A percentile compares a stretch with the other conserved stretches of the same genome.
phyloP scores from a whole-genome alignment of 129 eudicot species.

The Tagetes erecta region DNA sequence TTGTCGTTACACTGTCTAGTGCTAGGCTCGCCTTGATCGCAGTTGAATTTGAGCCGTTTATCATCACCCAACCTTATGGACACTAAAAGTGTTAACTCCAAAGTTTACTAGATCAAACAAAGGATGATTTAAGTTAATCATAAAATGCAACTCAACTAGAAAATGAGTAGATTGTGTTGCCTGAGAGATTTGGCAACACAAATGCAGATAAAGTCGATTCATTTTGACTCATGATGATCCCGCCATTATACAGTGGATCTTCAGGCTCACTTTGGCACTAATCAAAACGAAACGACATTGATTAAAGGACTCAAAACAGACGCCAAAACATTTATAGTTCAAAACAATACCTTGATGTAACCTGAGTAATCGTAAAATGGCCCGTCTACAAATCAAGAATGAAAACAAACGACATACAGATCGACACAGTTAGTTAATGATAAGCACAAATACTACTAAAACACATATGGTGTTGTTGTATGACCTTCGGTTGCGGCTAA shows the following conservation, averaged over 20 bases:
- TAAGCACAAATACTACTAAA: neutral
- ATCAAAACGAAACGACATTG: neutral
- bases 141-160: conserved; percentile 53
- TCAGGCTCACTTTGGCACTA: conserved; percentile 53
- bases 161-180: conserved; percentile 50
- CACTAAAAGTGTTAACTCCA: conserved; percentile 3
- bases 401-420: neutral
- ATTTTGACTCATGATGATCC: conserved; percentile 40
- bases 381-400: conserved; percentile 31
- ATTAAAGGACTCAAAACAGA: neutral
- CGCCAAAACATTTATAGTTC: neutral
- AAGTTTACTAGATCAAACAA: neutral
- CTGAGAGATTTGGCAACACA: conserved; percentile 48
- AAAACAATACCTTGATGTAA: conserved; percentile 43
- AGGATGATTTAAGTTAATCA: neutral
- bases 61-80: conserved; percentile 57
- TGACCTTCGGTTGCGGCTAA: conserved; percentile 20
- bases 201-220: conserved; percentile 26
- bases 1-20: conserved; percentile 19
- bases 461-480: neutral
- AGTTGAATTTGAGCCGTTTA: conserved; percentile 36
- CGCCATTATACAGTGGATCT: conserved; percentile 55
- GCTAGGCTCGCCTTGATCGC: conserved; percentile 42
- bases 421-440: neutral
- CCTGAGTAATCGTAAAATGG: conserved; percentile 59